These are phyloP conservation scores for Ammopiptanthus mongolicus DNA, from an alignment of 306 rosid genomes.

Conservation along the genomic window DNA sequence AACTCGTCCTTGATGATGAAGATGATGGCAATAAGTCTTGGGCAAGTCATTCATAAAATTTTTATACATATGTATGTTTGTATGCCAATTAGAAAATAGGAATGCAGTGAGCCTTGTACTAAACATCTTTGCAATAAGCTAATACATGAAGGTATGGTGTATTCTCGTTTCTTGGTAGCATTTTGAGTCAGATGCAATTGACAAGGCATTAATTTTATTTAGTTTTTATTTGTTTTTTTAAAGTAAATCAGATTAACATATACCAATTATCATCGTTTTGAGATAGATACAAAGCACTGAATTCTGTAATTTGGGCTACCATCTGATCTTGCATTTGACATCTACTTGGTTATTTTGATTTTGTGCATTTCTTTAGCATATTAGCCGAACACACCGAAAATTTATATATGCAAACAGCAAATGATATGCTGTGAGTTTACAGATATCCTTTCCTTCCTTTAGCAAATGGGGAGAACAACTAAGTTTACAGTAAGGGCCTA, in stretches of 20 bases:
- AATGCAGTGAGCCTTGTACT: background rate
- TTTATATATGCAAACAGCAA: background rate
- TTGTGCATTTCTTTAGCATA: background rate
- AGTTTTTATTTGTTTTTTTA: background rate
- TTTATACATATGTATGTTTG: background rate
- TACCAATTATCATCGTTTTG: background rate
- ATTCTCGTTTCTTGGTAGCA: background rate
- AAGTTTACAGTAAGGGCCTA: too few relatives aligned
- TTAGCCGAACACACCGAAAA: background rate
- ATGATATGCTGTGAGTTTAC: background rate
- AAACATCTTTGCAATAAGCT: background rate
- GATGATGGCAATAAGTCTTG: conserved; percentile 31
- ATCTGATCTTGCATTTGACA: background rate
- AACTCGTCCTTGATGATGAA: conserved; percentile 56
- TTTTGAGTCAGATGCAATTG: background rate
- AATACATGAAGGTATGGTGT: background rate
- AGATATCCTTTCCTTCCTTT: background rate
- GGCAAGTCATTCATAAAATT: conserved; percentile 17
- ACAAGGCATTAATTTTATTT: background rate
- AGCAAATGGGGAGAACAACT: background rate
- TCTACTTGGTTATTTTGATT: background rate
- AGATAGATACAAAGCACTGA: background rate
- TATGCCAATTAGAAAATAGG: background rate
- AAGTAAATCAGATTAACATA: background rate
- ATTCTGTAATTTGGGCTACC: background rate